A percentile compares a stretch with the other conserved stretches of the same genome.
Evolutionary conservation across 495 filamentous ascomycete genomes (phyloP).

Genomic region (Jackrogersella multiformis): DNA sequence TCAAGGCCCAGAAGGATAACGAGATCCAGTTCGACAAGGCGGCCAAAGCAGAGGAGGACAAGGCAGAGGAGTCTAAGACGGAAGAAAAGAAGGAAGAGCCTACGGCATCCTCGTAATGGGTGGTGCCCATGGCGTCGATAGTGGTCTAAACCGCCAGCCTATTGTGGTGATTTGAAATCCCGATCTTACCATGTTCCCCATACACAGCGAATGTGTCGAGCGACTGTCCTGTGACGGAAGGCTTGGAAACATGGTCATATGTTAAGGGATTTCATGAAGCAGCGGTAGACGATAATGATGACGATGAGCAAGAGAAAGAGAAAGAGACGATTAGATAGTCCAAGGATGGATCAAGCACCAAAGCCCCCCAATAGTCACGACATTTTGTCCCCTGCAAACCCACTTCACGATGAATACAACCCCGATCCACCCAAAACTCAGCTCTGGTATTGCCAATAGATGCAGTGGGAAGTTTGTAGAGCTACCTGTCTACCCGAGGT

Average conservation of each 20-base stretch:
- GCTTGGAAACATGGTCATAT: constrained; percentile 30
- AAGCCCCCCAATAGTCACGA: constrained; percentile 37
- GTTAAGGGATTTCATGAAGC: constrained; percentile 13
- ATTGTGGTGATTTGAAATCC: constrained; percentile 3
- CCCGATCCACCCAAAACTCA: constrained; percentile 21
- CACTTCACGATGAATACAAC: constrained; percentile 47
- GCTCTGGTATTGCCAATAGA: constrained; percentile 18
- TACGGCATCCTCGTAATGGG: constrained; percentile 37
- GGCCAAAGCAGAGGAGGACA: constrained; percentile 50
- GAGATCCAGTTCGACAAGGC: constrained; percentile 77
- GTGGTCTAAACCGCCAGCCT: not conserved
- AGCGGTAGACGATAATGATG: constrained; percentile 28
- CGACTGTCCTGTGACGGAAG: constrained; percentile 12
- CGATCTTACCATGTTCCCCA: constrained; percentile 6
- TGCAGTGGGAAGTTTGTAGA: constrained; percentile 2
- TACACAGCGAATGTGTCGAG: constrained; percentile 8
- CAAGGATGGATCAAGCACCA: constrained; percentile 37
- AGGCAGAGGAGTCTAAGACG: constrained; percentile 36
- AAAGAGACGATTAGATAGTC: constrained; percentile 44
- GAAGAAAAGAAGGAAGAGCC: constrained; percentile 46
- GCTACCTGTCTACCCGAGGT: not conserved
- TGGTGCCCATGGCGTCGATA: not conserved
- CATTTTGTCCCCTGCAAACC: constrained; percentile 42
- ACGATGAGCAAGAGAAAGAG: constrained; percentile 27
- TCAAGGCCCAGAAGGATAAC: constrained; percentile 98